Conservation (phyloP, 139 green algal species). For the Haematococcus lacustris region DNA sequence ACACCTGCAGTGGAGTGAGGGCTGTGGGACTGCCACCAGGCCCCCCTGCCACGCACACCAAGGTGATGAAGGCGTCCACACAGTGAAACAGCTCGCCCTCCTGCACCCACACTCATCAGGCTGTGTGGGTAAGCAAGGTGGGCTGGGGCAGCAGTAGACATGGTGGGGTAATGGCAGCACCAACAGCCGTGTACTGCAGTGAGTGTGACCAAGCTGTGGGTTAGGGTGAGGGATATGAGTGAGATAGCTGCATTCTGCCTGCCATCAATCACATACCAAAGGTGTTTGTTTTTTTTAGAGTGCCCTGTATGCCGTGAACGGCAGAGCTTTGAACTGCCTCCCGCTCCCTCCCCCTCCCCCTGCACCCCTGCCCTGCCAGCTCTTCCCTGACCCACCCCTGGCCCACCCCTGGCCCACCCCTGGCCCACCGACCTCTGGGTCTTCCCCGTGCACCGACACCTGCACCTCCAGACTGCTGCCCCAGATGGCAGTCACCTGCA, state of each 20-base stretch:
- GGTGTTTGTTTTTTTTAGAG: not conserved
- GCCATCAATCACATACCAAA: not conserved
- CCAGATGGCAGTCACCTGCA: conserved; percentile 72
- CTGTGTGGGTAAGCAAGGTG: not conserved
- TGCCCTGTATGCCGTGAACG: too few relatives aligned
- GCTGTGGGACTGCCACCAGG: too few relatives aligned
- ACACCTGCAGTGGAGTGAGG: too few relatives aligned
- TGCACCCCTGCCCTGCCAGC: conserved; percentile 6
- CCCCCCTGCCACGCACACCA: conserved; percentile 61
- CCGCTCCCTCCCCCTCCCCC: not conserved
- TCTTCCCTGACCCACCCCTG: too few relatives aligned
- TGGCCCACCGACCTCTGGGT: conserved; percentile 30
- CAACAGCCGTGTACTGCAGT: not conserved
- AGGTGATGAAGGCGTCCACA: conserved; percentile 57
- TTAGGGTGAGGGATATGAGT: not conserved
- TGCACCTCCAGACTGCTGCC: conserved; percentile 65
- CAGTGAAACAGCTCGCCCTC: conserved; percentile 57
- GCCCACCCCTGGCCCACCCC: too few relatives aligned
- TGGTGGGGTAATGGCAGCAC: not conserved
- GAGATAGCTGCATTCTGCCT: not conserved
- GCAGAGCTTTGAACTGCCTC: not conserved
- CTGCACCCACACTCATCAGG: not conserved
- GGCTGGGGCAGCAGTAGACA: not conserved
- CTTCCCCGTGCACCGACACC: conserved; percentile 66
- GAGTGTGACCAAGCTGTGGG: not conserved